Evolutionary conservation across 1,284 basidiomycete species (phyloP).

Genomic region (Abortiporus biennis): DNA sequence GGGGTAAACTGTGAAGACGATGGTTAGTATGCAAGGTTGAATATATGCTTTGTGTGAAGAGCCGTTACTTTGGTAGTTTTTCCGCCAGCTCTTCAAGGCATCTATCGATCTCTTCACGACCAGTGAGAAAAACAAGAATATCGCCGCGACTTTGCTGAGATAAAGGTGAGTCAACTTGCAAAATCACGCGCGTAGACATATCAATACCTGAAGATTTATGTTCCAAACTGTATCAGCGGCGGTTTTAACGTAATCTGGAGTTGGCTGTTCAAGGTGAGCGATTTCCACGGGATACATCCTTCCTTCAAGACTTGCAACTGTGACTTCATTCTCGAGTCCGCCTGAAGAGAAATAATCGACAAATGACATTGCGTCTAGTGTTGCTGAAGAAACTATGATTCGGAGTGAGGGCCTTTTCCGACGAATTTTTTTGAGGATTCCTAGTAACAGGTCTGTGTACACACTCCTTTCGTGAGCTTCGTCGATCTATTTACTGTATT

Average conservation of each 20-base stretch:
- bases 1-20: conserved; percentile 56
- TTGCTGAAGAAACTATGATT: conserved; percentile 92
- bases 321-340: conserved; percentile 45
- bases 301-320: conserved; percentile 88
- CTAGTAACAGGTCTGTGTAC: conserved; percentile 91
- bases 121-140: conserved; percentile 90
- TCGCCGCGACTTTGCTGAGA: conserved; percentile 74
- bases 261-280: conserved; percentile 69
- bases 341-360: conserved; percentile 80
- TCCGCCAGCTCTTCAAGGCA: conserved; percentile 83
- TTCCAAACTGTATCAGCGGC: conserved; percentile 84
- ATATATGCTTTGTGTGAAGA: conserved; percentile 8
- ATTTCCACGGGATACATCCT: conserved; percentile 89
- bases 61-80: conserved; percentile 64
- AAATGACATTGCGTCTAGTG: conserved; percentile 87
- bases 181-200: not conserved
- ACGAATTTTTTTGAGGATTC: conserved; percentile 89
- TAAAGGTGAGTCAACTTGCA: conserved; percentile 9
- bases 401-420: conserved; percentile 85
- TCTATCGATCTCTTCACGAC: conserved; percentile 94
- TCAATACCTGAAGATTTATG: conserved; percentile 74
- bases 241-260: conserved; percentile 76
- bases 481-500: conserved; percentile 60
- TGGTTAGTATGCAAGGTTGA: conserved; percentile 5
- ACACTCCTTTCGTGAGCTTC: conserved; percentile 96